These are phyloP conservation scores for Davidsoniella virescens DNA, from an alignment of 2,329 filamentous ascomycete genomes.

Conservation along the genomic window DNA sequence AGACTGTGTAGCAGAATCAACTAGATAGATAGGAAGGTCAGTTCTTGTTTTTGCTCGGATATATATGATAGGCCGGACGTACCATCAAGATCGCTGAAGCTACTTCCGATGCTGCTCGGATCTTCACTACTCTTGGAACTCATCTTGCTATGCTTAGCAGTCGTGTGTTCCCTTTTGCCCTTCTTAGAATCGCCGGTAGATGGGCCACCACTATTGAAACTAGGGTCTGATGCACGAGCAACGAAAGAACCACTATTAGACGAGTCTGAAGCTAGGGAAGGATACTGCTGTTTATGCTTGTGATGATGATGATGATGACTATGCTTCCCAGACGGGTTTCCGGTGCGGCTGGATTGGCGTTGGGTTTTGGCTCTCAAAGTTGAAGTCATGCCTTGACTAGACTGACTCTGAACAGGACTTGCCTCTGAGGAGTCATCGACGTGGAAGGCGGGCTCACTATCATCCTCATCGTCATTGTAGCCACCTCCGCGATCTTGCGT, in stretches of 20 bases:
- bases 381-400: slow-evolving; percentile 32
- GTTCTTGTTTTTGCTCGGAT: neutral
- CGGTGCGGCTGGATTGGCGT: slow-evolving; percentile 14
- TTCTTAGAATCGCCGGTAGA: slow-evolving; percentile 40
- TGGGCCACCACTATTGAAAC: slow-evolving; percentile 20
- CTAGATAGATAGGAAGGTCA: slow-evolving; percentile 2
- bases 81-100: slow-evolving; percentile 74
- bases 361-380: slow-evolving; percentile 33
- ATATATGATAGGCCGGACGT: slow-evolving; percentile 16
- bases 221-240: slow-evolving; percentile 19
- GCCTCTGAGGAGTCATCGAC: slow-evolving; percentile 22
- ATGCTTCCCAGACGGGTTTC: neutral
- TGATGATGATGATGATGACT: slow-evolving; percentile 2
- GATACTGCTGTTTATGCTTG: slow-evolving; percentile 23
- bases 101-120: slow-evolving; percentile 48
- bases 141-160: slow-evolving; percentile 32
- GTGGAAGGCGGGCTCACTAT: slow-evolving; percentile 39
- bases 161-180: slow-evolving; percentile 40
- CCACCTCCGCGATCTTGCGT: neutral
- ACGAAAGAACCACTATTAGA: slow-evolving; percentile 38
- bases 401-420: slow-evolving; percentile 13
- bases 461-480: slow-evolving; percentile 38
- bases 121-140: slow-evolving; percentile 47
- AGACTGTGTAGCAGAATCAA: slow-evolving; percentile 68
- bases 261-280: slow-evolving; percentile 46